Evolutionary conservation across 495 filamentous ascomycete genomes (phyloP), one percentile per base, ranked within the genome.

Genomic region (Lepraria neglecta): DNA sequence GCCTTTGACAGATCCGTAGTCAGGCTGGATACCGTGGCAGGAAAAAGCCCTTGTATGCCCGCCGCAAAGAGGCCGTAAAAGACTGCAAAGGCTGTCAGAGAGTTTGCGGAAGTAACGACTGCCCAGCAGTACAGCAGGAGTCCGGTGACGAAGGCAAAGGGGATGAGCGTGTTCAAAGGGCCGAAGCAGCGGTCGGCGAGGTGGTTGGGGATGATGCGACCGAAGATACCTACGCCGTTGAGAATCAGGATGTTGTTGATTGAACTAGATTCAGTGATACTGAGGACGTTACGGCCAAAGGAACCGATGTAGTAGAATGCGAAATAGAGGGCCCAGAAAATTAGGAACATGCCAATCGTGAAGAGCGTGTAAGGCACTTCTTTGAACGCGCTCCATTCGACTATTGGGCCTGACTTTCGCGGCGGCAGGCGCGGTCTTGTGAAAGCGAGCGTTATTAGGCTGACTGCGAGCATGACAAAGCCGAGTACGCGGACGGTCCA

Each of bases 401-500:
- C 76, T 6, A 88, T 58, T 7, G 82, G 79, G 0, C 88, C 88
- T 2, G 73, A 75, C 56, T 73, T 83, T 10, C 88, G 76, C 1
- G 86, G 84, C 6, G 84, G 85, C 1, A 91, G 71, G 17, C 89
- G 76, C 30, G 86, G 78, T 59, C 76, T 80, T 61, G 87, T 71
- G 50, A 87, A 82, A 0, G 79, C 44, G 53, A 84, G 64, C 9
- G 75, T 73, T 30, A 83, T 77, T 2, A 82, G 69, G 53, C 89
- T 68, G 2, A 78, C 80, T 0, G 67, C 81, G 1, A 91, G 65
- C 51, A 85, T 82, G 56, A 95, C 82, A 67, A 92, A 88, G 0
- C 84, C 91, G 58, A 95, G 73, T 3, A 79, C 76, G 12, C 91
- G 79, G 55, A 95, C 80, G 0, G 90, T 89, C 90, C 89, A 92